Evolutionary conservation across 2,329 filamentous ascomycete species (phyloP).

Genomic region (Venturia effusa): DNA sequence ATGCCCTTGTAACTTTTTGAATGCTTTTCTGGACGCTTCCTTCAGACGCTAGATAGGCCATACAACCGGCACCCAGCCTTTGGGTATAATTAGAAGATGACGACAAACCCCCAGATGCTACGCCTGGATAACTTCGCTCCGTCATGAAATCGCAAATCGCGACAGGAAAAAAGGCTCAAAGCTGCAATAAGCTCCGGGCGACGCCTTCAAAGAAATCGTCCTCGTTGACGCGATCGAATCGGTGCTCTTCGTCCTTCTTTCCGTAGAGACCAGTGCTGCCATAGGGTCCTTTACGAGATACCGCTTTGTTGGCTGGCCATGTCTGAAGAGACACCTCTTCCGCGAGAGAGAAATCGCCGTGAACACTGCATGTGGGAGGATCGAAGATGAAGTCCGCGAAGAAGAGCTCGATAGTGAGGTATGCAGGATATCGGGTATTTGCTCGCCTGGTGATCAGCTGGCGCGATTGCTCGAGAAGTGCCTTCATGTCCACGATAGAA

Average conservation of each 20-base stretch:
- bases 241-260: conserved; percentile 33
- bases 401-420: conserved; percentile 39
- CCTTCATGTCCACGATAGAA: conserved; percentile 24
- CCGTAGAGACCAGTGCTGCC: conserved; percentile 39
- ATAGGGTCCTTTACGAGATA: conserved; percentile 37
- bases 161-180: not conserved
- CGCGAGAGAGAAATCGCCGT: conserved; percentile 37
- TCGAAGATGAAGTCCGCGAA: conserved; percentile 42
- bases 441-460: conserved; percentile 28
- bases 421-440: conserved; percentile 24
- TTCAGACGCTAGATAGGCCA: not conserved
- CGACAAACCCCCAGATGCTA: not conserved
- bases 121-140: not conserved
- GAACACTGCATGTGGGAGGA: conserved; percentile 33
- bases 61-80: not conserved
- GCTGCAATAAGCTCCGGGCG: not conserved
- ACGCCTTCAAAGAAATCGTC: conserved; percentile 28
- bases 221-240: conserved; percentile 29
- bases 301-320: conserved; percentile 29
- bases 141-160: not conserved
- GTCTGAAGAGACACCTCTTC: conserved; percentile 28
- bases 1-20: not conserved
- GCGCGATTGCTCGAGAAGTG: conserved; percentile 31
- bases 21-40: not conserved
- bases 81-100: not conserved